Evolutionary conservation across 140 eudicot species (phyloP), one percentile per base, ranked within the genome.

Genomic region (Flaveria floridana): DNA sequence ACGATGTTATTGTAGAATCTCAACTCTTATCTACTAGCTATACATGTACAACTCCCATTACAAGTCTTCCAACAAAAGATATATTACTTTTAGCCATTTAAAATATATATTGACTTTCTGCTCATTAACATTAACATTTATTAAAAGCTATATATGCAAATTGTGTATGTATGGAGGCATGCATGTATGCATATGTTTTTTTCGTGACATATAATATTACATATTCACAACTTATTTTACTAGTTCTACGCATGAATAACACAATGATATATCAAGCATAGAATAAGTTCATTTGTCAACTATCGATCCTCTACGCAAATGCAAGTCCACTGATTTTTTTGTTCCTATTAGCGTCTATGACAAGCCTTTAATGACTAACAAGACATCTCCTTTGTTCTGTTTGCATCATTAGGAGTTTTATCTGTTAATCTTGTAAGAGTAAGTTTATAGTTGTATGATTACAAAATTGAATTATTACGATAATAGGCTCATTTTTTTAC

Each of bases 221-320:
- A 48, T 62, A 75, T 63, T 25, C 47, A 19, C 69, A 73, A 73
- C 68, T 19, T 57, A 55, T 39, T 52, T 13, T 28, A 42, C 77
- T 37, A 42, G 70, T 21, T 73, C 59, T 21, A 41, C 16, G 9
- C 9, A 59, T 19, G 65, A 56, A 59, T 58, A 59, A 13, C 69
- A 39, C 41, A n/a, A 9, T 59, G 12, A 74, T 61, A 25, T 25
- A 73, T 70, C 26, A 62, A 18, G n/a, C 30, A 59, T 70, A 75
- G 81, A 83, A 83, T 79, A 83, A 79, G 58, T 75, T 79, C 59
- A 71, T 19, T 42, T 4, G 52, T 28, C 16, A 79, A 30, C 74
- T 55, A 42, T 16, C 25, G 19, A 67, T 46, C 44, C 16, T 14
- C 37, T 16, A 58, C 68, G 10, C 18, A 46, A 42, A 81, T 56